Evolutionary conservation across 805 yeast species (phyloP).

Genomic region (Cyberlindnera sargentensis): DNA sequence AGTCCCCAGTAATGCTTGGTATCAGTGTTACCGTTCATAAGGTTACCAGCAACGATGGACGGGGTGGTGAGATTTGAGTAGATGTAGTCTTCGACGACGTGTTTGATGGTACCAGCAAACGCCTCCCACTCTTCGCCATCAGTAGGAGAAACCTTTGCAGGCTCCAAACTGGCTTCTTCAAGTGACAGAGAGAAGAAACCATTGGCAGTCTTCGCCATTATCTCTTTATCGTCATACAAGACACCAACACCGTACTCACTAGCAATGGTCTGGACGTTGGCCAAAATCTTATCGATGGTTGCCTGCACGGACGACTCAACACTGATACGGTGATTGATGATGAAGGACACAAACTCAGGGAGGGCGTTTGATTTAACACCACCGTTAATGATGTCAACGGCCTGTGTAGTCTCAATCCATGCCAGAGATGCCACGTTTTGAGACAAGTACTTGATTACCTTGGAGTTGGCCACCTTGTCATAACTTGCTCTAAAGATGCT

Average conservation of each 20-base stretch:
- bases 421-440: constrained; percentile 36
- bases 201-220: constrained; percentile 15
- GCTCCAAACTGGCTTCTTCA: constrained; percentile 28
- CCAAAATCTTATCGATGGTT: constrained; percentile 26
- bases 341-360: constrained; percentile 47
- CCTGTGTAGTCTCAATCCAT: constrained; percentile 27
- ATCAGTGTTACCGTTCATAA: constrained; percentile 15
- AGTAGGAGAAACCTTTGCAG: constrained; percentile 47
- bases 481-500: constrained; percentile 30
- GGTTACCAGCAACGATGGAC: constrained; percentile 8
- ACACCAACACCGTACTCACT: constrained; percentile 28
- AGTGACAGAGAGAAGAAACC: constrained; percentile 36
- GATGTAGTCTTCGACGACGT: constrained; percentile 48
- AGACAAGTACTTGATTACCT: constrained; percentile 31
- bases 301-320: constrained; percentile 34
- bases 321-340: constrained; percentile 51
- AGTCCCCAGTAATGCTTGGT: constrained; percentile 13
- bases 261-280: constrained; percentile 33
- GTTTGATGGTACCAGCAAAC: constrained; percentile 53
- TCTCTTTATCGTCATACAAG: neutral
- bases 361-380: constrained; percentile 63
- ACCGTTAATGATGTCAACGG: constrained; percentile 53
- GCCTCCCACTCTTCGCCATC: constrained; percentile 41
- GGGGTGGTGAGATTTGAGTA: constrained; percentile 5
- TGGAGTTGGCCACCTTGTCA: constrained; percentile 29